Percentiles rank a stretch among this genome's conserved stretches.
Conservation (phyloP, 805 yeast genomes). For the Peterozyma toletana region DNA sequence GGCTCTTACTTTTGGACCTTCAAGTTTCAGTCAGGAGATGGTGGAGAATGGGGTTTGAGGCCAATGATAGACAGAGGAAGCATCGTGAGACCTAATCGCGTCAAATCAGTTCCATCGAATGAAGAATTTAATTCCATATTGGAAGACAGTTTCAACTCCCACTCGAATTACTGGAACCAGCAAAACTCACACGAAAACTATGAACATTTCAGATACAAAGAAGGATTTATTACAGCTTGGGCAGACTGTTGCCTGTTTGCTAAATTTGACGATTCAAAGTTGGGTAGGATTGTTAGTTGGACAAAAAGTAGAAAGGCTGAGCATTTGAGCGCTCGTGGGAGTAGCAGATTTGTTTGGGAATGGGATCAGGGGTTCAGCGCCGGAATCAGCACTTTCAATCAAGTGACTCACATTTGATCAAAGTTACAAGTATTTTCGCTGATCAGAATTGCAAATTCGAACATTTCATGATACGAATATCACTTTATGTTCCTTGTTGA, state of each 20-base stretch:
- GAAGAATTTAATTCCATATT: constrained; percentile 32
- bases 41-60: constrained; percentile 94
- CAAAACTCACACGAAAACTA: constrained; percentile 51
- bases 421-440: too few species aligned
- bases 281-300: constrained; percentile 77
- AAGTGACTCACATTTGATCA: neutral
- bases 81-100: constrained; percentile 26
- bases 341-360: constrained; percentile 65
- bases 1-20: constrained; percentile 91
- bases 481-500: too few species aligned
- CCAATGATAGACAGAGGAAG: constrained; percentile 67
- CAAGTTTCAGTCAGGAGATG: constrained; percentile 81
- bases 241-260: constrained; percentile 65
- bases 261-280: constrained; percentile 54
- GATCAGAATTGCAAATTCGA: too few species aligned
- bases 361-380: constrained; percentile 81
- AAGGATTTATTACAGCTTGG: constrained; percentile 76
- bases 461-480: too few species aligned
- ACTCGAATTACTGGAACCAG: constrained; percentile 61
- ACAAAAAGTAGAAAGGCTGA: constrained; percentile 51
- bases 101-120: constrained; percentile 28
- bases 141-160: constrained; percentile 32
- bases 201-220: constrained; percentile 77
- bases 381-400: constrained; percentile 41
- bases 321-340: constrained; percentile 51